Evolutionary conservation across 495 filamentous ascomycete genomes (phyloP), one percentile per base, ranked within the genome.

Genomic region (Aspergillus heteromorphus): DNA sequence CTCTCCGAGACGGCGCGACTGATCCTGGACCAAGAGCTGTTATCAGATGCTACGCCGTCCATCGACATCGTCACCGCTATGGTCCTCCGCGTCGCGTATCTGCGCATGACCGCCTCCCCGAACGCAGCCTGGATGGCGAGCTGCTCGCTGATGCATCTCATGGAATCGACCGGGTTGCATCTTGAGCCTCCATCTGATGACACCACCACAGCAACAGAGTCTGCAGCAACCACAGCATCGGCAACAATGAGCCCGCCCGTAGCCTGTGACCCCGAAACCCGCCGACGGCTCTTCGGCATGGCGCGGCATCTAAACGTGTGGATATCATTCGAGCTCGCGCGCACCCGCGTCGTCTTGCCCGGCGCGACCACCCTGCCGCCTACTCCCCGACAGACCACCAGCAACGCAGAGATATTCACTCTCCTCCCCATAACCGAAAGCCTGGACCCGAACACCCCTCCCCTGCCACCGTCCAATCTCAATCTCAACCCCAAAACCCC

Each of bases 111-210:
- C 7, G 71, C 74, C 11, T 68, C 75, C 20, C 79, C 80, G 9
- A 73, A 84, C 52, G 66, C 72, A 6, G 66, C 76, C 18, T 83
- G 79, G 78, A 77, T 83, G 71, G 77, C 78, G 3, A 80, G 75
- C 42, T 79, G 76, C 57, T 78, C 71, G 7, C 56, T 79, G 21
- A 77, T 84, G 69, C 80, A 83, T 53, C 58, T 82, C 45, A 67
- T 79, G 20, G 80, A 83, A 58, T 72, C 79, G 0, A 73, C 73
- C 9, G 78, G 79, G 2, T 59, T 82, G 4, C 78, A 82, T 43
- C 61, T 74, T 11, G 77, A 83, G 56, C 55, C 57, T 0, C 47
- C 74, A 5, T 50, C 62, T 7, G 62, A 62, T 29, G 57, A 48
- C 16, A 49, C 56, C 11, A n/a, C n/a, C n/a, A n/a, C n/a, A n/a